A percentile compares a stretch with the other conserved stretches of the same genome.
Conservation (phyloP, 2,329 filamentous ascomycete species). For the Exophiala sp. region DNA sequence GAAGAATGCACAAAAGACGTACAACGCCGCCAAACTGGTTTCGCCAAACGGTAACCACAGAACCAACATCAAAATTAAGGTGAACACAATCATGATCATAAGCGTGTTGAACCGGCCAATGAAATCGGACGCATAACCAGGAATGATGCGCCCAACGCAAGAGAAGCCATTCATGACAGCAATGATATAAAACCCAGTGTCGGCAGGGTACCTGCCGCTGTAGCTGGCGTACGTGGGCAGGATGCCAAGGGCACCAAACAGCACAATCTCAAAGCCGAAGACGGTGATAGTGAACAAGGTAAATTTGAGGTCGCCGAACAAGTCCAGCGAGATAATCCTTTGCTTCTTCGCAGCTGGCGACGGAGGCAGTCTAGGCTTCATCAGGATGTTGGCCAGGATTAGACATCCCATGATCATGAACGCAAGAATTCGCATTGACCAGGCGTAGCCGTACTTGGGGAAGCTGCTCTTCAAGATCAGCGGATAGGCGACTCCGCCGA, state of each 20-base stretch:
- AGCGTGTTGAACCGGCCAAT: constrained; percentile 48
- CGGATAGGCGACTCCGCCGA: constrained; percentile 38
- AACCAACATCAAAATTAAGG: constrained; percentile 40
- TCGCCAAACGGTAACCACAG: constrained; percentile 48
- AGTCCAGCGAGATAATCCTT: constrained; percentile 37
- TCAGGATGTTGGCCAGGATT: constrained; percentile 31
- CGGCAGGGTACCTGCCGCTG: constrained; percentile 30
- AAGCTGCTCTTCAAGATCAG: constrained; percentile 34
- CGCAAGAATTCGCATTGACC: constrained; percentile 37
- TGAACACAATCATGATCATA: constrained; percentile 35
- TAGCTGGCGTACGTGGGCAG: constrained; percentile 48
- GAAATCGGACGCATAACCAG: constrained; percentile 43
- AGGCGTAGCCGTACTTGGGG: constrained; percentile 35
- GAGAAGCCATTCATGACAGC: constrained; percentile 45
- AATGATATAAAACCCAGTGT: constrained; percentile 43
- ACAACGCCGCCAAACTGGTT: constrained; percentile 39
- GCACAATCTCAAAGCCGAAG: constrained; percentile 48
- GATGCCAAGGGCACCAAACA: constrained; percentile 48
- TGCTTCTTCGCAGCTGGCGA: constrained; percentile 28
- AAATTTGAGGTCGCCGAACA: constrained; percentile 43
- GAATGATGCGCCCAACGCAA: constrained; percentile 43
- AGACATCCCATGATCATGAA: constrained; percentile 38
- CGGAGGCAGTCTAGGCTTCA: constrained; percentile 35
- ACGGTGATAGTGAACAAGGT: constrained; percentile 42
- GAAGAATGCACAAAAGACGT: constrained; percentile 46